phyloP scores from a whole-genome alignment of 257 asterid genomes.

The Solanum paucissectum region DNA sequence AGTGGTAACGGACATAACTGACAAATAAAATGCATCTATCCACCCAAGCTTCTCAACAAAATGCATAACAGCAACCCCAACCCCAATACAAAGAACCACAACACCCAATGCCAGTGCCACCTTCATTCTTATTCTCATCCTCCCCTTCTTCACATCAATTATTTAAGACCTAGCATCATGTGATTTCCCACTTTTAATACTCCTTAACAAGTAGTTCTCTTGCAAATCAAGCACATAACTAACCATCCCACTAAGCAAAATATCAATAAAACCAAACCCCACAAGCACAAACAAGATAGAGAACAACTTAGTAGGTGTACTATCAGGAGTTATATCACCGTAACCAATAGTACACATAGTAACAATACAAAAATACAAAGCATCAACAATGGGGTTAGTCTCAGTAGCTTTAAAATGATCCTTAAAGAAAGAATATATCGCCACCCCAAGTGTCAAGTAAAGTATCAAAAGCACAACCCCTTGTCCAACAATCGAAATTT shows the following conservation, averaged over 20 bases:
- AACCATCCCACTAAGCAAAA: constrained; percentile 82
- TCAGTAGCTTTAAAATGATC: constrained; percentile 48
- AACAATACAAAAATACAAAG: constrained; percentile 84
- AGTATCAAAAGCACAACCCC: constrained; percentile 57
- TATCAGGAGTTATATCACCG: constrained; percentile 87
- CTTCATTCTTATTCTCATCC: constrained; percentile 95
- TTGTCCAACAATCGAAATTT: constrained; percentile 47
- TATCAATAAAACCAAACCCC: constrained; percentile 89
- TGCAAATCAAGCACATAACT: constrained; percentile 88
- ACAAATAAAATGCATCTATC: constrained; percentile 75
- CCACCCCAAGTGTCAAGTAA: constrained; percentile 69
- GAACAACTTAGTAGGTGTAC: constrained; percentile 55
- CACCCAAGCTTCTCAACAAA: constrained; percentile 64
- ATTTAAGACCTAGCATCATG: constrained; percentile 58
- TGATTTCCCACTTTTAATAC: constrained; percentile 39
- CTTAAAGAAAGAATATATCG: constrained; percentile 47
- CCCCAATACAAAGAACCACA: constrained; percentile 76
- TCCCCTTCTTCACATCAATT: constrained; percentile 89
- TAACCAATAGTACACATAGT: constrained; percentile 98
- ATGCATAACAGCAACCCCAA: constrained; percentile 75
- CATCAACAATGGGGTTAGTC: constrained; percentile 88
- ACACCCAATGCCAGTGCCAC: constrained; percentile 83
- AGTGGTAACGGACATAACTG: constrained; percentile 95
- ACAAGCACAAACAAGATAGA: constrained; percentile 80
- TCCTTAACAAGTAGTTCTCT: constrained; percentile 68